Conservation (phyloP, 176 grass and related monocot species). For the Musa schizocarpa region DNA sequence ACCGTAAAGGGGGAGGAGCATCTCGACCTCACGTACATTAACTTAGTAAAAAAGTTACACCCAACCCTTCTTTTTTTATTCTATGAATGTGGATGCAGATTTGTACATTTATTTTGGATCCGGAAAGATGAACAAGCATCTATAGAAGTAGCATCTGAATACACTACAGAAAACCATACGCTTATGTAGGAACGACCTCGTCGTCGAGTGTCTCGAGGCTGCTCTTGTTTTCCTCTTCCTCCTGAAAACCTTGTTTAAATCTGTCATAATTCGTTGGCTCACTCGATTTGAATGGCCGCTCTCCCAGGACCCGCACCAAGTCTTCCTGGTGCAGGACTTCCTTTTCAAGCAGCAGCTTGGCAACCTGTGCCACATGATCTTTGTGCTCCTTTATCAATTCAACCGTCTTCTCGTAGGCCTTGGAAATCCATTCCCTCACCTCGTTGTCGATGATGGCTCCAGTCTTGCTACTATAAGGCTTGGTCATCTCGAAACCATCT, state of each 20-base stretch:
- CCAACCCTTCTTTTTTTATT: too few species aligned
- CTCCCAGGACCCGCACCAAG: conserved; percentile 57
- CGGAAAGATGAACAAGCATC: too few species aligned
- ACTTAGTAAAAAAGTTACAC: too few species aligned
- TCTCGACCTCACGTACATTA: too few species aligned
- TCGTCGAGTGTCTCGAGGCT: conserved; percentile 22
- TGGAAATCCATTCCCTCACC: conserved; percentile 82
- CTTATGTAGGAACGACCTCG: conserved; percentile 29
- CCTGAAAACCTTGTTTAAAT: conserved; percentile 66
- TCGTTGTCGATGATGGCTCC: conserved; percentile 69
- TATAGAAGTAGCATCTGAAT: too few species aligned
- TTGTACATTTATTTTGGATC: neutral
- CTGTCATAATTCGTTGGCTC: conserved; percentile 68
- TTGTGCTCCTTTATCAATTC: conserved; percentile 69
- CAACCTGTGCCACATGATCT: conserved; percentile 60
- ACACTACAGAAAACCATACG: too few species aligned
- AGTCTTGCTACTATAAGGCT: conserved; percentile 57
- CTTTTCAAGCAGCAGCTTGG: conserved; percentile 77
- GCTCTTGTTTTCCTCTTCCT: conserved; percentile 30
- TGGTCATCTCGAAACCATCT: conserved; percentile 55
- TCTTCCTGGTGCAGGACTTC: conserved; percentile 90
- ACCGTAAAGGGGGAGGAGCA: too few species aligned
- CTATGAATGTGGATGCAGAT: too few species aligned
- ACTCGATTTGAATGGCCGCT: conserved; percentile 49
- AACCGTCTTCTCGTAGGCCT: conserved; percentile 55